A percentile compares a stretch with the other conserved stretches of the same genome.
Conservation (phyloP, 768 basidiomycete species). For the Rossbeevera mucosa region DNA sequence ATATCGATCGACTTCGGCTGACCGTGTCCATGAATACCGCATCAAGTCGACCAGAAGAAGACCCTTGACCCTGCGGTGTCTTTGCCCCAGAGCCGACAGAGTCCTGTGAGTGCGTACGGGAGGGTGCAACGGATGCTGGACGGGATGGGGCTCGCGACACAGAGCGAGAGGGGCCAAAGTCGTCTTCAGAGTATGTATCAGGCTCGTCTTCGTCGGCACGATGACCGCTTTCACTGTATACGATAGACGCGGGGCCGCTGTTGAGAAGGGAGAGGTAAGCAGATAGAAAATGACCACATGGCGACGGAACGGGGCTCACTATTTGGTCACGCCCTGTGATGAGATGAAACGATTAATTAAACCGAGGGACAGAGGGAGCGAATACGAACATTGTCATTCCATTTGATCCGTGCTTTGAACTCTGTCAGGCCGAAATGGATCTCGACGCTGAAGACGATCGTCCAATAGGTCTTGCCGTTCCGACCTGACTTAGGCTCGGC, state of each 20-base stretch:
- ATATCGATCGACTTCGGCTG: slow-evolving; percentile 25
- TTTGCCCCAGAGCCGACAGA: slow-evolving; percentile 28
- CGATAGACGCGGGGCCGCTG: slow-evolving; percentile 75
- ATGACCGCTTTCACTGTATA: slow-evolving; percentile 77
- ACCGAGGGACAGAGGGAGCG: neutral
- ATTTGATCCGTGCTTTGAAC: slow-evolving; percentile 78
- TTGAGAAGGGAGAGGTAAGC: slow-evolving; percentile 1
- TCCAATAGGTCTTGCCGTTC: slow-evolving; percentile 73
- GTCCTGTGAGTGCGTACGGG: slow-evolving; percentile 52
- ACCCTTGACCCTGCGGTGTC: slow-evolving; percentile 31
- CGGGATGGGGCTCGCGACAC: slow-evolving; percentile 37
- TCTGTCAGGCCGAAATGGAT: slow-evolving; percentile 82
- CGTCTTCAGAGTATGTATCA: slow-evolving; percentile 63
- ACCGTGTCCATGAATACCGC: slow-evolving; percentile 26
- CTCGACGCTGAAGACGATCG: slow-evolving; percentile 78
- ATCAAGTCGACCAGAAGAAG: slow-evolving; percentile 26
- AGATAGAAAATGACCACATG: neutral
- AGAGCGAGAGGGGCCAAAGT: slow-evolving; percentile 34
- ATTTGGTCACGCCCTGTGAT: slow-evolving; percentile 61
- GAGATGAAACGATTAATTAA: slow-evolving; percentile 2
- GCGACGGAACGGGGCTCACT: slow-evolving; percentile 42
- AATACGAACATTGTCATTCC: slow-evolving; percentile 66
- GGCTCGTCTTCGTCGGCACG: slow-evolving; percentile 70
- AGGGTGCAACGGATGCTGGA: slow-evolving; percentile 45
- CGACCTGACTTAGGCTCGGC: slow-evolving; percentile 62